phyloP scores from a whole-genome alignment of 257 asterid species.

The Mentha longifolia region DNA sequence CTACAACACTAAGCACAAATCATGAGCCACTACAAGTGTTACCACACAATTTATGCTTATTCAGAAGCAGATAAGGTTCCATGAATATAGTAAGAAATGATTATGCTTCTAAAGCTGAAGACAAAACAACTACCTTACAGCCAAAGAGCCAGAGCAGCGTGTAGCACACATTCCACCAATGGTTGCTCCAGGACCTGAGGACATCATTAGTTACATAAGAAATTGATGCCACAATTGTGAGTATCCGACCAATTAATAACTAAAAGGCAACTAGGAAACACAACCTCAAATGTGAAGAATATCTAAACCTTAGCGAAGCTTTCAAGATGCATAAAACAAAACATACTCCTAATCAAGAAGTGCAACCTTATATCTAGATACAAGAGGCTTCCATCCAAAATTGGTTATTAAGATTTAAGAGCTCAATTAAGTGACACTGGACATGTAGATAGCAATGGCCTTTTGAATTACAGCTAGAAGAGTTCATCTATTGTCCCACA shows the following conservation, averaged over 20 bases:
- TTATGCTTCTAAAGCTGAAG: slow-evolving; percentile 30
- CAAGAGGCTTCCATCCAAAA: background rate
- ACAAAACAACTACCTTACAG: slow-evolving; percentile 73
- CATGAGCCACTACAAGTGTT: slow-evolving; percentile 18
- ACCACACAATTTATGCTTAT: background rate
- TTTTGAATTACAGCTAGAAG: slow-evolving; percentile 1
- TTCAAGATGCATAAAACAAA: background rate
- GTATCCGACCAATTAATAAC: background rate
- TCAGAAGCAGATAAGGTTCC: slow-evolving; percentile 22
- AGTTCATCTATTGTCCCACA: background rate
- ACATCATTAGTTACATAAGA: slow-evolving; percentile 24
- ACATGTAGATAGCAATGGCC: background rate
- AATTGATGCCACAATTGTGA: slow-evolving; percentile 17
- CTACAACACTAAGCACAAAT: background rate
- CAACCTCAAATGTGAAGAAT: background rate
- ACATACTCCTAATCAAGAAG: background rate
- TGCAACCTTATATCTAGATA: slow-evolving; percentile 13
- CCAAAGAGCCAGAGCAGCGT: slow-evolving; percentile 99
- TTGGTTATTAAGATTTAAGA: slow-evolving; percentile 21
- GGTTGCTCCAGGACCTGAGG: slow-evolving; percentile 97
- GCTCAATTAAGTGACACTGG: slow-evolving; percentile 3
- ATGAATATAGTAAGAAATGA: slow-evolving; percentile 15
- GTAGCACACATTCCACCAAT: slow-evolving; percentile 99
- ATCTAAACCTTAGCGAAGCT: background rate
- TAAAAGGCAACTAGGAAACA: slow-evolving; percentile 12